Conservation (phyloP, 352 stramenopile species). For the Pythium sukuiense region DNA sequence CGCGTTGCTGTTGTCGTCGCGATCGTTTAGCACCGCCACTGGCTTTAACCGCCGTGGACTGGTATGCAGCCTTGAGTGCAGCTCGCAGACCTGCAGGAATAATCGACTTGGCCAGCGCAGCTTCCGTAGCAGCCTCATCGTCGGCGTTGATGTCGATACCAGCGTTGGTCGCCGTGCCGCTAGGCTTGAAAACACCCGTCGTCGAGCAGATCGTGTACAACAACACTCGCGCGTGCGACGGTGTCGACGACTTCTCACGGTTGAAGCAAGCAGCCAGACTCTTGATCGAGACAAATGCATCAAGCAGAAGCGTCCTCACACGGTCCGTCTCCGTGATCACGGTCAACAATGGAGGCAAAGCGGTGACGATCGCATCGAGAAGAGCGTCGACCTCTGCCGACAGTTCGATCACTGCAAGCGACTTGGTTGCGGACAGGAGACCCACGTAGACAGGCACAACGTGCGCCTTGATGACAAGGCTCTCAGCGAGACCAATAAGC, state of each 20-base stretch:
- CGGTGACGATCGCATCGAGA: constrained; percentile 37
- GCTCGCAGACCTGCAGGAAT: constrained; percentile 67
- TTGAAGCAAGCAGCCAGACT: constrained; percentile 68
- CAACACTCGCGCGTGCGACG: constrained; percentile 46
- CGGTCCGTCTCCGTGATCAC: constrained; percentile 45
- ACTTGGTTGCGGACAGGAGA: constrained; percentile 35
- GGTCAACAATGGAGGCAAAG: constrained; percentile 42
- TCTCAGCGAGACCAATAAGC: constrained; percentile 53
- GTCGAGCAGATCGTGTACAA: constrained; percentile 64
- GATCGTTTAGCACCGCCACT: constrained; percentile 17
- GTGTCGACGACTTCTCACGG: constrained; percentile 41
- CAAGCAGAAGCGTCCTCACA: constrained; percentile 53
- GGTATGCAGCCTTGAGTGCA: constrained; percentile 56
- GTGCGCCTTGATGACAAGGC: constrained; percentile 49
- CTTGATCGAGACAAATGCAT: constrained; percentile 61
- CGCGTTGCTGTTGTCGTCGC: constrained; percentile 45
- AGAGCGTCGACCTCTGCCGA: constrained; percentile 50
- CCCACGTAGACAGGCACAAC: constrained; percentile 60
- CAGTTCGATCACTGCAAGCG: constrained; percentile 55
- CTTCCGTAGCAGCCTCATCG: constrained; percentile 73
- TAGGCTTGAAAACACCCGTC: constrained; percentile 41
- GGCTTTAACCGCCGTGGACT: not conserved
- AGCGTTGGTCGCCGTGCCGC: constrained; percentile 8
- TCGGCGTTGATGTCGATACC: constrained; percentile 78
- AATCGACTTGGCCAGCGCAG: constrained; percentile 54